Conservation (phyloP, 73 alveolate species). For the Breviolum minutum region DNA sequence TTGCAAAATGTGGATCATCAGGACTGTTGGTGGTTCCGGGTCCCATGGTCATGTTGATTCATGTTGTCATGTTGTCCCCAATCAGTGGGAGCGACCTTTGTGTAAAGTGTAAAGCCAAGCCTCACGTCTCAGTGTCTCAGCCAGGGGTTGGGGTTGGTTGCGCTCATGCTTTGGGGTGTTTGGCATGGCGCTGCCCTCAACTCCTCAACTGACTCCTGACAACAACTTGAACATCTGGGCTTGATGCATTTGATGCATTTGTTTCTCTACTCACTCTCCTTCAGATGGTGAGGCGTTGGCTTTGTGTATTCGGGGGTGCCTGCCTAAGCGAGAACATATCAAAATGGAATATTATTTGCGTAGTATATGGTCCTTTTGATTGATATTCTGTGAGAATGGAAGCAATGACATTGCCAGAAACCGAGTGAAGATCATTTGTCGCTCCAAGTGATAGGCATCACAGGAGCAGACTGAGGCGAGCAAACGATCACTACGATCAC, state of each 20-base stretch:
- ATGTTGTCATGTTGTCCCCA: too few relatives aligned
- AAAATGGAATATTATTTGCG: too few relatives aligned
- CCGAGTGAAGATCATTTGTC: too few relatives aligned
- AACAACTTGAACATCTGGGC: background rate
- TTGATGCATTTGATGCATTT: background rate
- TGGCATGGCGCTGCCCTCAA: slow-evolving; percentile 15
- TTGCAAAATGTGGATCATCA: background rate
- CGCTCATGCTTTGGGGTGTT: slow-evolving; percentile 30
- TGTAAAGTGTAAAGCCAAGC: too few relatives aligned
- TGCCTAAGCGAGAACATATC: background rate
- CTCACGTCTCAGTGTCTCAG: background rate
- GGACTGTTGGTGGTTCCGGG: background rate
- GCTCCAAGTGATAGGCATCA: background rate
- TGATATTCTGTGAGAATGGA: too few relatives aligned
- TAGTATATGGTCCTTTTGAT: too few relatives aligned
- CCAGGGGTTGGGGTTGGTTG: slow-evolving; percentile 38
- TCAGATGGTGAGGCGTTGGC: background rate
- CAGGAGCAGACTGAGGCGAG: background rate
- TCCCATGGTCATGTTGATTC: background rate
- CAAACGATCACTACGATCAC: background rate
- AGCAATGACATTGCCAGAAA: too few relatives aligned
- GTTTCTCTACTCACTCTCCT: background rate
- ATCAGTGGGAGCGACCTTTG: too few relatives aligned
- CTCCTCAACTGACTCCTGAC: background rate
- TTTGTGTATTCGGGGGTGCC: background rate